A percentile compares a stretch with the other conserved stretches of the same genome.
Evolutionary conservation across 805 yeast genomes (phyloP).

Genomic region (Wickerhamiella siamensis): DNA sequence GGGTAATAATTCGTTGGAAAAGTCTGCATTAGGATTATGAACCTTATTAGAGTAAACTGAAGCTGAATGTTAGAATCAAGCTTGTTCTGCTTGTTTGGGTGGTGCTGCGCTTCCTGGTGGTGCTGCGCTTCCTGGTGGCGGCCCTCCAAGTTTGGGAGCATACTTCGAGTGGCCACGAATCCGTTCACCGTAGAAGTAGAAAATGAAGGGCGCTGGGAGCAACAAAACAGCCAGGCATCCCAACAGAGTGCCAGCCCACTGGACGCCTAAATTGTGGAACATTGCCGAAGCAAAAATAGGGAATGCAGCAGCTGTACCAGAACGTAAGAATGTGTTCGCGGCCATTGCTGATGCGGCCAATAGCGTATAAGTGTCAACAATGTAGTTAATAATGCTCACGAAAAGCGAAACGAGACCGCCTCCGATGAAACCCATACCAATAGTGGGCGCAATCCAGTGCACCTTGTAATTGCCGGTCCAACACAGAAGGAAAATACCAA

Average conservation of each 20-base stretch:
- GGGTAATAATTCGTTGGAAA: too few species aligned
- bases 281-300: slow-evolving; percentile 44
- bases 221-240: slow-evolving; percentile 36
- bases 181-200: slow-evolving; percentile 34
- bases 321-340: slow-evolving; percentile 46
- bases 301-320: slow-evolving; percentile 45
- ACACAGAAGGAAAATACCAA: slow-evolving; percentile 72
- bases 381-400: slow-evolving; percentile 44
- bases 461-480: slow-evolving; percentile 73
- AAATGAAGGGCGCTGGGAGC: slow-evolving; percentile 44
- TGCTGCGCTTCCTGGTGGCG: too few species aligned
- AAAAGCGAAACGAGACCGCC: slow-evolving; percentile 42
- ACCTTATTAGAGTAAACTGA: too few species aligned
- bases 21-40: too few species aligned
- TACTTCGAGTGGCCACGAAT: slow-evolving; percentile 14
- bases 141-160: slow-evolving; percentile 5
- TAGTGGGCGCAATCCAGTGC: slow-evolving; percentile 50
- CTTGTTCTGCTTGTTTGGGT: too few species aligned
- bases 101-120: too few species aligned
- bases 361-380: slow-evolving; percentile 44
- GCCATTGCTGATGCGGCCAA: slow-evolving; percentile 54
- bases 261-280: slow-evolving; percentile 35
- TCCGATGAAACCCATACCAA: slow-evolving; percentile 41
- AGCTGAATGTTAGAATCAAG: too few species aligned
- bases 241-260: slow-evolving; percentile 42